phyloP scores from a whole-genome alignment of 108 stramenopile species.

The Cyclotella baltica region DNA sequence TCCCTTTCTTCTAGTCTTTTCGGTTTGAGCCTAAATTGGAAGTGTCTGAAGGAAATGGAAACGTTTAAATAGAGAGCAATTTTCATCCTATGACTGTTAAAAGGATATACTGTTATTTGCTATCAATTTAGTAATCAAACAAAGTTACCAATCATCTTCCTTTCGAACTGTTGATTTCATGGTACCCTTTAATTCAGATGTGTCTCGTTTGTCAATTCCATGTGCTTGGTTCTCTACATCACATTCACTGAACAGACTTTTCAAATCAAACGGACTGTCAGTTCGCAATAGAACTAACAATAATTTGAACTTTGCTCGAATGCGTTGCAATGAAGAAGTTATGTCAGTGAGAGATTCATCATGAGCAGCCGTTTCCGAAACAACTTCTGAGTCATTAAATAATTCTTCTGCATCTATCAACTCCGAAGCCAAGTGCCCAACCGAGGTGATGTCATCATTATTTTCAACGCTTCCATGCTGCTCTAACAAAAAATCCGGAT shows the following conservation, averaged over 20 bases:
- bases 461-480: not conserved
- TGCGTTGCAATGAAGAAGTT: slow-evolving; percentile 14
- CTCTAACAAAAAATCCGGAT: slow-evolving; percentile 29
- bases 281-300: slow-evolving; percentile 3
- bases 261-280: not conserved
- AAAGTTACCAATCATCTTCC: slow-evolving; percentile 1
- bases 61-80: too few relatives aligned
- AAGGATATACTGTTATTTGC: not conserved
- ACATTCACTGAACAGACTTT: not conserved
- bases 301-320: slow-evolving; percentile 18
- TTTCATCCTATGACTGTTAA: not conserved
- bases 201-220: not conserved
- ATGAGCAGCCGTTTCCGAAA: not conserved
- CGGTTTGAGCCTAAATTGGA: too few relatives aligned
- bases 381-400: not conserved
- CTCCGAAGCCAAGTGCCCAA: too few relatives aligned
- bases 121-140: not conserved
- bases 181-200: not conserved
- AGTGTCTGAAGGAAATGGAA: too few relatives aligned
- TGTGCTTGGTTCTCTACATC: not conserved
- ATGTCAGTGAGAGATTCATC: not conserved
- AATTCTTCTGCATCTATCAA: not conserved
- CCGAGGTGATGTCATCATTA: not conserved
- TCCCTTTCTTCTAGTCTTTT: not conserved
- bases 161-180: too few relatives aligned